A percentile compares a stretch with the other conserved stretches of the same genome.
Evolutionary conservation across 2,329 filamentous ascomycete genomes (phyloP).

Genomic region (Zasmidium cellare): DNA sequence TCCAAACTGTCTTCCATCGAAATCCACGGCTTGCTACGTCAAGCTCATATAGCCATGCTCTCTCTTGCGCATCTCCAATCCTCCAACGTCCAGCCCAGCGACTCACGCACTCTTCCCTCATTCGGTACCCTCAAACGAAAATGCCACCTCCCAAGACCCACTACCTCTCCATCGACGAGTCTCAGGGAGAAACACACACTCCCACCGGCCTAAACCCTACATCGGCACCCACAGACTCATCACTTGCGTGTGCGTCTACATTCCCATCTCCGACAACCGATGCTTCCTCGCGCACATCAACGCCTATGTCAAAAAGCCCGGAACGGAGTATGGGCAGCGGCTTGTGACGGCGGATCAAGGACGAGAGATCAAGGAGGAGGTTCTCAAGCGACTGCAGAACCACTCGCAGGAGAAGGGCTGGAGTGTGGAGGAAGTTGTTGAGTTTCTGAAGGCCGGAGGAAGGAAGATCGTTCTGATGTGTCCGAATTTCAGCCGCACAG

Average conservation of each 20-base stretch:
- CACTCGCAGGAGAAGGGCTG: neutral
- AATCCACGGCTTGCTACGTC: no score
- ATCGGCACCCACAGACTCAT: constrained; percentile 6
- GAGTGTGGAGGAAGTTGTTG: neutral
- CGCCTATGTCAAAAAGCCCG: neutral
- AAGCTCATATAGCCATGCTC: no score
- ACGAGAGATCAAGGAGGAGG: neutral
- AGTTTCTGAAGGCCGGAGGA: neutral
- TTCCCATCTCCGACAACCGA: neutral
- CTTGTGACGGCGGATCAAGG: neutral
- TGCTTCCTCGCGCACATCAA: constrained; percentile 8
- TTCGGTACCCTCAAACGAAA: no score
- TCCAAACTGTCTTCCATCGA: no score
- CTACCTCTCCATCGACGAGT: no score
- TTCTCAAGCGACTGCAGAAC: neutral
- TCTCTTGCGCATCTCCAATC: no score
- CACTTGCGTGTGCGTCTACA: constrained; percentile 8
- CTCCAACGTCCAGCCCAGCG: no score
- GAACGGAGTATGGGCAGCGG: neutral
- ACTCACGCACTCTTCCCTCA: no score
- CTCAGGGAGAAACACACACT: no score
- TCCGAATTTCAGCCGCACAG: neutral
- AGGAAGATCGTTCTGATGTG: neutral
- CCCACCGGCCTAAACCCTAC: neutral
- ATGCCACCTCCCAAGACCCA: no score